phyloP scores from a whole-genome alignment of 768 basidiomycete genomes.

The Tremella yokohamensis region DNA sequence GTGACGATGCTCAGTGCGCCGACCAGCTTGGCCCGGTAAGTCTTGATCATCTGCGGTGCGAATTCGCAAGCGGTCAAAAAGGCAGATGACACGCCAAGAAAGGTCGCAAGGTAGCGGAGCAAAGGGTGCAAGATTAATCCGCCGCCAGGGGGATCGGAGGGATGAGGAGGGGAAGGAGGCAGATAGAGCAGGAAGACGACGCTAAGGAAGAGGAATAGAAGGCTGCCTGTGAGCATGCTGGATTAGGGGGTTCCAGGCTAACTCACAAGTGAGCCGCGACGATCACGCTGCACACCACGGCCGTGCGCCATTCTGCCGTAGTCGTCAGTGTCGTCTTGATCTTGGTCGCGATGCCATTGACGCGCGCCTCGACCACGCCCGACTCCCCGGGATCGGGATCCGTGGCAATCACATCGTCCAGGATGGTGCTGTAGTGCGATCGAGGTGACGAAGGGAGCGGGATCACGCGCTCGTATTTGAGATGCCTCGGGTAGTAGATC shows the following conservation, averaged over 20 bases:
- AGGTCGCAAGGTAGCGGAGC: slow-evolving; percentile 69
- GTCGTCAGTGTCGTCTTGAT: slow-evolving; percentile 50
- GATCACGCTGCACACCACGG: slow-evolving; percentile 69
- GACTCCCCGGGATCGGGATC: background rate
- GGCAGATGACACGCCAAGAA: slow-evolving; percentile 78
- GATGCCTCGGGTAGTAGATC: slow-evolving; percentile 79
- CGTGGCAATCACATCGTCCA: background rate
- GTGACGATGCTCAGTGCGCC: slow-evolving; percentile 91
- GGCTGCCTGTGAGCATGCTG: background rate
- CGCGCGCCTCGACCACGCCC: slow-evolving; percentile 7
- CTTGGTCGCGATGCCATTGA: slow-evolving; percentile 8
- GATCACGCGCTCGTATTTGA: slow-evolving; percentile 60
- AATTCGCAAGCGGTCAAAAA: slow-evolving; percentile 79
- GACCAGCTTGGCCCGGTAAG: slow-evolving; percentile 73
- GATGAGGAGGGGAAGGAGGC: slow-evolving; percentile 20
- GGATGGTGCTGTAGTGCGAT: slow-evolving; percentile 17
- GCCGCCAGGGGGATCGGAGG: too few species aligned
- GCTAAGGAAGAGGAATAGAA: slow-evolving; percentile 54
- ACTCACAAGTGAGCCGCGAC: slow-evolving; percentile 68
- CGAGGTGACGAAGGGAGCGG: slow-evolving; percentile 19
- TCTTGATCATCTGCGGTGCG: slow-evolving; percentile 76
- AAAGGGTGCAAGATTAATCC: slow-evolving; percentile 42
- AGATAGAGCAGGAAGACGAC: slow-evolving; percentile 62
- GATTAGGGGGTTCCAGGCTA: background rate
- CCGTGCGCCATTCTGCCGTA: slow-evolving; percentile 72